Percentiles rank a stretch among this genome's conserved stretches.
These are phyloP conservation scores for Metschnikowia lochheadii DNA, from an alignment of 805 yeast genomes.

Conservation along the genomic window DNA sequence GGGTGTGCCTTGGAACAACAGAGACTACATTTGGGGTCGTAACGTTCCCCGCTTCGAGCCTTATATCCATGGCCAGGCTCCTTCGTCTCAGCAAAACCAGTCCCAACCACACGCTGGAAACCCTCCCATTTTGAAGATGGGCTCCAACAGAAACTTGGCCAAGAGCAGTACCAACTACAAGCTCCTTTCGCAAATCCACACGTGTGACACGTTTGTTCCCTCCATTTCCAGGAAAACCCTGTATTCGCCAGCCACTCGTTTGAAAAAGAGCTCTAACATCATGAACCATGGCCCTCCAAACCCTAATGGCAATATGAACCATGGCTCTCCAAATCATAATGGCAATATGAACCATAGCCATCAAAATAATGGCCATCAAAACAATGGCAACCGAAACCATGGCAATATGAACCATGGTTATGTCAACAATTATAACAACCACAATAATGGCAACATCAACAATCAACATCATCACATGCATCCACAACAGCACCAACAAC, in stretches of 20 bases:
- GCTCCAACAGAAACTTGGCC: slow-evolving; percentile 33
- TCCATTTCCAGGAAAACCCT: slow-evolving; percentile 26
- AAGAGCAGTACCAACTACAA: slow-evolving; percentile 37
- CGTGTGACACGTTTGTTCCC: slow-evolving; percentile 33
- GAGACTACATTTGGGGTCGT: slow-evolving; percentile 35
- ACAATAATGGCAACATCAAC: neutral
- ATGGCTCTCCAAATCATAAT: neutral
- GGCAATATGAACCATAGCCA: neutral
- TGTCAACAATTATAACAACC: neutral
- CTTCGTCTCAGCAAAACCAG: slow-evolving; percentile 1
- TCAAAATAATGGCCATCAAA: neutral
- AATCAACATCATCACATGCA: neutral
- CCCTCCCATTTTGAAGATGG: slow-evolving; percentile 29
- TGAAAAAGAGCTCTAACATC: slow-evolving; percentile 19
- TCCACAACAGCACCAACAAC: neutral
- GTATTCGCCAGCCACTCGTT: slow-evolving; percentile 33
- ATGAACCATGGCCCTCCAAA: neutral
- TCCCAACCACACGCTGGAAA: neutral
- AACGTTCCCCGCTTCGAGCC: slow-evolving; percentile 29
- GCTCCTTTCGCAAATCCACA: slow-evolving; percentile 36
- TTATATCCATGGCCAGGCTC: slow-evolving; percentile 7
- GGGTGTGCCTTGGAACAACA: slow-evolving; percentile 39
- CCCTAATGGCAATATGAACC: neutral
- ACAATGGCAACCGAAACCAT: neutral
- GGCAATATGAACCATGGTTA: neutral